Evolutionary conservation across 805 yeast genomes (phyloP).

Genomic region (Metschnikowia amazonensis): DNA sequence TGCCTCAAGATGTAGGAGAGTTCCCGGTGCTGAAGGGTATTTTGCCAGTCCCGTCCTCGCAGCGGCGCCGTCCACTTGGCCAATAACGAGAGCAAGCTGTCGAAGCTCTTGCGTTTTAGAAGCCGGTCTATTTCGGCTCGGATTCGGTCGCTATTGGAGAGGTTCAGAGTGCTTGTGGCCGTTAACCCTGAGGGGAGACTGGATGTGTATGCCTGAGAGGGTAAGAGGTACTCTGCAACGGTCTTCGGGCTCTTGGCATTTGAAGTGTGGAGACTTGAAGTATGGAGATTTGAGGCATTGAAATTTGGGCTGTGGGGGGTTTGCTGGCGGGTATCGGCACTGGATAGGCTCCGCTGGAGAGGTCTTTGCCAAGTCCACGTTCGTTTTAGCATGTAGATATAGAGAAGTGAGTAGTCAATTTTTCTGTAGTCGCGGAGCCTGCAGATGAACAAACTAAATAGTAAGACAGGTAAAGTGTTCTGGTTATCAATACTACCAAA

Average conservation of each 20-base stretch:
- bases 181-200: background rate
- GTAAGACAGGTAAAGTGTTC: no score
- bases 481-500: no score
- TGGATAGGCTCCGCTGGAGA: slow-evolving; percentile 3
- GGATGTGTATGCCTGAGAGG: background rate
- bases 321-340: background rate
- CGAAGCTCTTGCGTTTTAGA: slow-evolving; percentile 7
- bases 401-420: background rate
- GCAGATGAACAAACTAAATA: background rate
- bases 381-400: slow-evolving; percentile 4
- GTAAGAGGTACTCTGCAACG: slow-evolving; percentile 2
- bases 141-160: background rate
- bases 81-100: slow-evolving; percentile 8
- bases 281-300: no score
- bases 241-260: background rate
- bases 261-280: no score
- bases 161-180: background rate
- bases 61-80: slow-evolving; percentile 12
- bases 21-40: slow-evolving; percentile 11
- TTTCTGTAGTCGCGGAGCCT: background rate
- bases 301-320: background rate
- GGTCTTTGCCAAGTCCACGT: slow-evolving; percentile 5
- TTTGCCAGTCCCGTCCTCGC: slow-evolving; percentile 10
- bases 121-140: slow-evolving; percentile 12
- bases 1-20: slow-evolving; percentile 12